These are phyloP conservation scores for Podila verticillata DNA, from an alignment of 192 early-diverging fungal species.

Conservation along the genomic window DNA sequence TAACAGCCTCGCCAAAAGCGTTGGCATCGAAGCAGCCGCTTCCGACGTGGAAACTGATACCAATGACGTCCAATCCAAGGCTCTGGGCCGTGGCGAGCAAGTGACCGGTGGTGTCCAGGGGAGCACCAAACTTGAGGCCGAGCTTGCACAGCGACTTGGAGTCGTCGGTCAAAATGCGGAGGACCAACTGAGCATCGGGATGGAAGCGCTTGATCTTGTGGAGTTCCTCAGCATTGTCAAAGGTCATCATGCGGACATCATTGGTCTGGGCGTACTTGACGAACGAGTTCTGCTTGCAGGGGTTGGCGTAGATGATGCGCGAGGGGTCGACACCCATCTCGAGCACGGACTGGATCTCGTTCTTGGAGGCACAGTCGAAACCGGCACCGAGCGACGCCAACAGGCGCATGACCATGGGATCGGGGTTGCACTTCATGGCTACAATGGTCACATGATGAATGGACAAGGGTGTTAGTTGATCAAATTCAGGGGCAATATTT, in stretches of 20 bases:
- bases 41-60: conserved; percentile 95
- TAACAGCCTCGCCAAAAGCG: conserved; percentile 90
- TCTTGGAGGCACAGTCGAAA: conserved; percentile 96
- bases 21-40: conserved; percentile 89
- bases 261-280: conserved; percentile 83
- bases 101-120: conserved; percentile 67
- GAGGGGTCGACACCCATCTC: conserved; percentile 74
- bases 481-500: conserved; percentile 1
- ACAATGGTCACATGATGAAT: background rate
- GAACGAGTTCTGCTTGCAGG: conserved; percentile 96
- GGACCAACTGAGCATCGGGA: conserved; percentile 84
- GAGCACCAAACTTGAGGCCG: conserved; percentile 96
- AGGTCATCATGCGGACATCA: conserved; percentile 94
- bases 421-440: conserved; percentile 98
- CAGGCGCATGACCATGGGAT: conserved; percentile 82
- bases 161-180: conserved; percentile 95
- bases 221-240: conserved; percentile 98
- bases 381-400: conserved; percentile 83
- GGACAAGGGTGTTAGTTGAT: background rate
- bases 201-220: conserved; percentile 86
- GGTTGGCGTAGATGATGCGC: conserved; percentile 95
- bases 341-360: conserved; percentile 86
- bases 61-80: conserved; percentile 87
- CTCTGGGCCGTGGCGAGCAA: conserved; percentile 80
- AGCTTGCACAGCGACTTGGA: conserved; percentile 89